Conservation (phyloP, 1,284 basidiomycete genomes). For the Boletus hoseneyae region DNA sequence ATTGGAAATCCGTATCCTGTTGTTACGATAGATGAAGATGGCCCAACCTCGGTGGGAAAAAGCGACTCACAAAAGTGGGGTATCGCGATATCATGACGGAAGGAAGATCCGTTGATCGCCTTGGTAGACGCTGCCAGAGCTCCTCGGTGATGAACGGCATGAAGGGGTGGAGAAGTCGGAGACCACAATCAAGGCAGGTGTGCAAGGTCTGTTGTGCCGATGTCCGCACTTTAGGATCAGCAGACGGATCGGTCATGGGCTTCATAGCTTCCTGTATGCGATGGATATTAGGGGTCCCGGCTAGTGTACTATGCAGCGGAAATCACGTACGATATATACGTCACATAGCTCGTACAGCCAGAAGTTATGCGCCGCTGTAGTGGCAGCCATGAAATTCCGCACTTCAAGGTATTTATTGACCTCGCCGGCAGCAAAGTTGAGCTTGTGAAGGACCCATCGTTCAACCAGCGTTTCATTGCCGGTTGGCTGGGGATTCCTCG, state of each 20-base stretch:
- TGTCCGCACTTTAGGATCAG: slow-evolving; percentile 56
- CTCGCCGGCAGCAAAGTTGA: slow-evolving; percentile 78
- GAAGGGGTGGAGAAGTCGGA: slow-evolving; percentile 93
- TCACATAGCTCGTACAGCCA: slow-evolving; percentile 99
- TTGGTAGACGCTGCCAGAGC: slow-evolving; percentile 94
- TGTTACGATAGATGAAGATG: background rate
- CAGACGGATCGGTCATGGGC: slow-evolving; percentile 85
- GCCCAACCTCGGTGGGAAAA: background rate
- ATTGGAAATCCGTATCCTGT: slow-evolving; percentile 64
- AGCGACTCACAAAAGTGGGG: slow-evolving; percentile 67
- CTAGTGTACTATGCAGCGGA: background rate
- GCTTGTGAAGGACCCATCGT: slow-evolving; percentile 93
- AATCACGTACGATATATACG: slow-evolving; percentile 83
- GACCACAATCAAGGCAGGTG: slow-evolving; percentile 88
- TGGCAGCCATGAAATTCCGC: slow-evolving; percentile 93
- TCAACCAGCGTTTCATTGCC: slow-evolving; percentile 92
- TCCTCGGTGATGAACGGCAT: slow-evolving; percentile 99
- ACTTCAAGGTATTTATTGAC: slow-evolving; percentile 76
- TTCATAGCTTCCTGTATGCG: slow-evolving; percentile 88
- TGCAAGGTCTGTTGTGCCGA: slow-evolving; percentile 97
- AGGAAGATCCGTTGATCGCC: slow-evolving; percentile 76
- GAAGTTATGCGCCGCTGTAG: slow-evolving; percentile 85
- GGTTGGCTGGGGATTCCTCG: slow-evolving; percentile 56
- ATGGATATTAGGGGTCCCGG: slow-evolving; percentile 4
- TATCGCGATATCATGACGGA: slow-evolving; percentile 90